Conservation (phyloP, 2,329 filamentous ascomycete species). For the Neophaeococcomyces mojaviensis region DNA sequence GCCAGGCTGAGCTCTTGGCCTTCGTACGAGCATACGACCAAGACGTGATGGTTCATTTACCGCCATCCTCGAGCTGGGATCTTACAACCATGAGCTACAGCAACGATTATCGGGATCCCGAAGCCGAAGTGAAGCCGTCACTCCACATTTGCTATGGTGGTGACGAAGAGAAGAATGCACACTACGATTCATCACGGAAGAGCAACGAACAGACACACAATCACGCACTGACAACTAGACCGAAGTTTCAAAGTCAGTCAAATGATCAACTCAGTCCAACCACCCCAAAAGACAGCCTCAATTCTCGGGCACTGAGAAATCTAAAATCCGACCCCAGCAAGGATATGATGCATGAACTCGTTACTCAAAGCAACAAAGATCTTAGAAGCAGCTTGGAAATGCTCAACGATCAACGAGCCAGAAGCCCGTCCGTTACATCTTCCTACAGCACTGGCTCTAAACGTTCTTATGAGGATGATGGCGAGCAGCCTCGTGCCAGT, state of each 20-base stretch:
- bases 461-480: conserved; percentile 23
- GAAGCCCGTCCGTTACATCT: conserved; percentile 23
- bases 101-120: conserved; percentile 15
- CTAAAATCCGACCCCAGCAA: conserved; percentile 17
- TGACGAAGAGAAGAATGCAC: conserved; percentile 21
- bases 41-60: conserved; percentile 43
- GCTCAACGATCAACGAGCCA: conserved; percentile 17
- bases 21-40: conserved; percentile 56
- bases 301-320: conserved; percentile 18
- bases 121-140: conserved; percentile 7
- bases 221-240: conserved; percentile 6
- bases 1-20: conserved; percentile 60
- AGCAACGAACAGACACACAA: conserved; percentile 11
- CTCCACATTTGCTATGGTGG: conserved; percentile 24
- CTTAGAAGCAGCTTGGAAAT: conserved; percentile 16
- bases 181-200: conserved; percentile 24
- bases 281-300: conserved; percentile 11
- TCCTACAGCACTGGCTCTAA: conserved; percentile 24
- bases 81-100: conserved; percentile 18
- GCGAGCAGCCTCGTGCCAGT: conserved; percentile 17
- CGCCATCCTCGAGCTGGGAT: conserved; percentile 18
- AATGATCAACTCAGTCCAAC: neutral
- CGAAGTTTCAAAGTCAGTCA: neutral
- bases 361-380: conserved; percentile 18
- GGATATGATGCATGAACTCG: conserved; percentile 22